Evolutionary conservation across 176 grass and related monocot species (phyloP), one percentile per base, ranked within the genome.

Genomic region (Oryza longistaminata): DNA sequence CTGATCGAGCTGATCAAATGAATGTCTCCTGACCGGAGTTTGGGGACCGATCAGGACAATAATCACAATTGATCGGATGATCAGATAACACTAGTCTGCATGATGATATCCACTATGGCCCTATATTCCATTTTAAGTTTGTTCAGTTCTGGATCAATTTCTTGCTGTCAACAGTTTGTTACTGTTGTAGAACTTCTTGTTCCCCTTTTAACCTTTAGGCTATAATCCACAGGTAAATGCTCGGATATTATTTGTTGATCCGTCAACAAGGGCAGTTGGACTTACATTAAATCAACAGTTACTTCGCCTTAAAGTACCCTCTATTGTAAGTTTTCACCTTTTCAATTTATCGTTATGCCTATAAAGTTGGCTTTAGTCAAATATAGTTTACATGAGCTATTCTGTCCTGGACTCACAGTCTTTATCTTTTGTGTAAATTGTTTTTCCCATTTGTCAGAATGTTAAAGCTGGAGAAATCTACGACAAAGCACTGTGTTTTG

Each of bases 181-280:
- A 64, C 25, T 50, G 7, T 55, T 11, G 33, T 76, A 33, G 19
- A 12, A n/a, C 61, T 68, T 82, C 35, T 65, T 33, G 75, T 72
- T 81, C 21, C 10, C 66, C 68, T 62, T 62, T 24, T 62, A 62
- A 62, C 58, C 58, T 66, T 73, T 74, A 70, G 25, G 64, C 77
- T 77, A 90, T 40, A 72, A 88, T 85, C 27, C 81, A 66, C 68
- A 98, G 96, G 91, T 98, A 66, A 91, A 90, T 83, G 96, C 96
- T 71, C 91, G 96, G 76, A 95, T 98, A 83, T 82, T 98, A 78
- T 98, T 98, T 64, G 87, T 98, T 77, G 96, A 98, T 87, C 96
- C 93, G 60, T 98, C 91, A 74, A 93, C 93, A 82, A 93, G 96
- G 90, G 96, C 96, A 42, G 88, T 98, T 88, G 96, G 96, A 17